Percentiles rank a stretch among this genome's conserved stretches.
These are phyloP conservation scores for Kalmusia sp. DNA, from an alignment of 2,329 filamentous ascomycete genomes.

Conservation along the genomic window DNA sequence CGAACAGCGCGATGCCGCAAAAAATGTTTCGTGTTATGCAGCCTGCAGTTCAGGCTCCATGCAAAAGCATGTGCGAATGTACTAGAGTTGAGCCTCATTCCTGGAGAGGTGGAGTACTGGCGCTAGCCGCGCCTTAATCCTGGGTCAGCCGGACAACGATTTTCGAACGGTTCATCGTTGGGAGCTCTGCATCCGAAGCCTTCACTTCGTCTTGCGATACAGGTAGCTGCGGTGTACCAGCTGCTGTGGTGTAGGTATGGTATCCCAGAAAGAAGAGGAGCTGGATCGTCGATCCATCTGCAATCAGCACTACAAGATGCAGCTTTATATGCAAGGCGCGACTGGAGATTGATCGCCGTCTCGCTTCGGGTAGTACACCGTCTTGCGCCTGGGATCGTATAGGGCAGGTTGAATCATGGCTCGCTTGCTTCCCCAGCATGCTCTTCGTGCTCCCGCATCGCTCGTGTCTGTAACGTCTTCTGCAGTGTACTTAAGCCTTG, in stretches of 20 bases:
- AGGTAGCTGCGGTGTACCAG: background rate
- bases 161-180: background rate
- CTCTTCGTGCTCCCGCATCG: background rate
- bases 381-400: background rate
- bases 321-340: background rate
- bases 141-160: background rate
- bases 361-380: background rate
- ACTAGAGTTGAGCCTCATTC: slow-evolving; percentile 3
- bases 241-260: background rate
- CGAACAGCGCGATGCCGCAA: background rate
- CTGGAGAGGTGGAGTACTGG: background rate
- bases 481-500: background rate
- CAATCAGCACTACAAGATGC: background rate
- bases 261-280: too few relatives aligned
- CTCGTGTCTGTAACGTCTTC: background rate
- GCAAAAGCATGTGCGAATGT: background rate
- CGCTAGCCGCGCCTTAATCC: background rate
- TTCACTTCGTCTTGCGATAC: background rate
- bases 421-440: slow-evolving; percentile 1
- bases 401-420: background rate
- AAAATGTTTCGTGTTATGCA: background rate
- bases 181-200: background rate
- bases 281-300: background rate
- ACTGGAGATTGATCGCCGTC: background rate
- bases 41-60: background rate